Percentiles rank a stretch among this genome's conserved stretches.
phyloP scores from a whole-genome alignment of 2,329 filamentous ascomycete genomes.

The Pleoardoris graminearum region DNA sequence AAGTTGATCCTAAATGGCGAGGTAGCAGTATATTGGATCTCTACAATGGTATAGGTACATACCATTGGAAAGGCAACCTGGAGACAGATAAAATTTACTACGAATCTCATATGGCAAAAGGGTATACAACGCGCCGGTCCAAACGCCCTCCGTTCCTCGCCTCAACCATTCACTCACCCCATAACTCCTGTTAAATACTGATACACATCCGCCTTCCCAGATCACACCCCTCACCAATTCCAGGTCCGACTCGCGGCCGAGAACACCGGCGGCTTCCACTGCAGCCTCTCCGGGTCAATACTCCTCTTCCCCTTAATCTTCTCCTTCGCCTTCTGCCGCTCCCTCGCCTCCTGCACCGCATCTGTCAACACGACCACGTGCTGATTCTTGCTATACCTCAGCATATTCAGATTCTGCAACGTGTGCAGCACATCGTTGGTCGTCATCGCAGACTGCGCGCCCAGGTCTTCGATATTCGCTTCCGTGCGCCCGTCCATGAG shows the following conservation, averaged over 20 bases:
- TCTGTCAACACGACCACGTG: conserved; percentile 94
- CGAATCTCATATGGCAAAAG: too few relatives aligned
- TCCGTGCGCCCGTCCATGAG: conserved; percentile 70
- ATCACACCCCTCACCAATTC: conserved; percentile 70
- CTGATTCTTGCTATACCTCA: conserved; percentile 93
- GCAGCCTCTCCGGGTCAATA: conserved; percentile 77
- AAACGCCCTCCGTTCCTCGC: neutral
- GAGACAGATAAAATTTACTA: too few relatives aligned
- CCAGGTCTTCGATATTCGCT: conserved; percentile 85
- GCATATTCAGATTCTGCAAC: conserved; percentile 89
- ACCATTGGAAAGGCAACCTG: too few relatives aligned
- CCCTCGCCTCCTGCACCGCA: conserved; percentile 70
- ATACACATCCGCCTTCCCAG: neutral
- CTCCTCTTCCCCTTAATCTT: conserved; percentile 74
- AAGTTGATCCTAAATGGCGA: too few relatives aligned
- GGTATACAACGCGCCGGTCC: too few relatives aligned
- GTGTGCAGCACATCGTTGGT: conserved; percentile 95
- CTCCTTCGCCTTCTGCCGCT: conserved; percentile 76
- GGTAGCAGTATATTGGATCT: too few relatives aligned
- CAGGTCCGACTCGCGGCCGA: conserved; percentile 87
- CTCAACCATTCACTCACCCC: too few relatives aligned
- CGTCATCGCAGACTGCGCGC: conserved; percentile 85
- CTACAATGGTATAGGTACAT: too few relatives aligned
- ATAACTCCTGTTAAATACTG: neutral
- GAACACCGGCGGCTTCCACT: conserved; percentile 97